Conservation (phyloP, 169 alveolate genomes). For the Eimeria brunetti region DNA sequence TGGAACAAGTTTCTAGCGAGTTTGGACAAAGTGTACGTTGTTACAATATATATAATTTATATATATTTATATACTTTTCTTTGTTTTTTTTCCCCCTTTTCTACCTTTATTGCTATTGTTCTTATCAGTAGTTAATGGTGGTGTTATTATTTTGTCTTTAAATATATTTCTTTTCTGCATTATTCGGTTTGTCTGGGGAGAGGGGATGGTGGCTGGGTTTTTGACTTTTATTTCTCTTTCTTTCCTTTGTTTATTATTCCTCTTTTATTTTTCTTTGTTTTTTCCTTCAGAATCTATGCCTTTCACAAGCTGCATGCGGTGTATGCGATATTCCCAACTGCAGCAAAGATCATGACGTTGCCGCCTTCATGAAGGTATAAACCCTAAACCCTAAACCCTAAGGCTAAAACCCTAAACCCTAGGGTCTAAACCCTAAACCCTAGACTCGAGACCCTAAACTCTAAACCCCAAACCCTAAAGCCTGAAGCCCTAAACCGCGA, state of each 20-base stretch:
- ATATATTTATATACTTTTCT: neutral
- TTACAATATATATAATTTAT: neutral
- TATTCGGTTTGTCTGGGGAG: no score
- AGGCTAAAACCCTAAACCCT: neutral
- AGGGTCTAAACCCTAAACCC: neutral
- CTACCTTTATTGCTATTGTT: neutral
- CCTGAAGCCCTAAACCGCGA: no score
- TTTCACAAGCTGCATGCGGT: slow-evolving; percentile 58
- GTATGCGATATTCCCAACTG: slow-evolving; percentile 14
- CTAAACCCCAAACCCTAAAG: no score
- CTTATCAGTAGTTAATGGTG: no score
- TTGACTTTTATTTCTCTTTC: neutral
- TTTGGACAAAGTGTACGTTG: slow-evolving; percentile 1
- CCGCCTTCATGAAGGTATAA: slow-evolving; percentile 54
- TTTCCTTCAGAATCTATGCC: neutral
- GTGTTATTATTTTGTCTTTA: no score
- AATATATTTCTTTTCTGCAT: no score
- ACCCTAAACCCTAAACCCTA: neutral
- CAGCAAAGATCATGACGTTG: slow-evolving; percentile 57
- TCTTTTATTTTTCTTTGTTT: neutral
- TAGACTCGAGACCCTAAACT: no score
- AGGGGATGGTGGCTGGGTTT: no score
- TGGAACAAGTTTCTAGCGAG: slow-evolving; percentile 15
- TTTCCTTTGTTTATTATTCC: neutral
- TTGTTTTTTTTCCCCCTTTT: neutral